Evolutionary conservation across 2,329 filamentous ascomycete genomes (phyloP).

Genomic region (Helotiales sp.): DNA sequence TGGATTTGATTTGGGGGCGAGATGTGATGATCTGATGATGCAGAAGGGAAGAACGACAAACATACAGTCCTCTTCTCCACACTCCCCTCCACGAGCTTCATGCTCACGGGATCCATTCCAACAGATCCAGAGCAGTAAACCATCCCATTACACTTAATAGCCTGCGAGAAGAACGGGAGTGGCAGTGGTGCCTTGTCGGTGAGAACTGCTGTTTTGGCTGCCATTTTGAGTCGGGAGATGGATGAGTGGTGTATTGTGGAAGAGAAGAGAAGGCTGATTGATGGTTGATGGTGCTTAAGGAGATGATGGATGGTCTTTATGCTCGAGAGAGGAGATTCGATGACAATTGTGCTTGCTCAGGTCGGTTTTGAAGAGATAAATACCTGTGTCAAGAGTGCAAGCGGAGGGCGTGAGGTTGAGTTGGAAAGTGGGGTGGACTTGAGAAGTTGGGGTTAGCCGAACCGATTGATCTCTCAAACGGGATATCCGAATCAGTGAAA

Average conservation of each 20-base stretch:
- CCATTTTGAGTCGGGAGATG: conserved; percentile 28
- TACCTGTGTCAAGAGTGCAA: no score
- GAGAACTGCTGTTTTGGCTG: conserved; percentile 37
- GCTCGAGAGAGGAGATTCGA: neutral
- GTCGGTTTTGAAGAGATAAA: no score
- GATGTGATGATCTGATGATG: neutral
- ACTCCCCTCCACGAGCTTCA: conserved; percentile 59
- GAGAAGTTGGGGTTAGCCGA: neutral
- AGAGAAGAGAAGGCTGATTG: no score
- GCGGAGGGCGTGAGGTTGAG: neutral
- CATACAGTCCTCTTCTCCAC: conserved; percentile 59
- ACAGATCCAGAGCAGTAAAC: conserved; percentile 74
- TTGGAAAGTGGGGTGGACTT: neutral
- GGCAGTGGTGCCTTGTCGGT: conserved; percentile 52
- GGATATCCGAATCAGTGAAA: neutral
- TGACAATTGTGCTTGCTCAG: neutral
- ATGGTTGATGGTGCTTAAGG: neutral
- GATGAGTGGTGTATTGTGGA: neutral
- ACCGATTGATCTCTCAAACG: neutral
- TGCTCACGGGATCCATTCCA: conserved; percentile 60
- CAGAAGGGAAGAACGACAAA: conserved; percentile 5
- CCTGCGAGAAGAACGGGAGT: conserved; percentile 63
- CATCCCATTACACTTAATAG: conserved; percentile 65
- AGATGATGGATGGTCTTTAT: neutral
- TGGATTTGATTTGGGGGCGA: neutral